Evolutionary conservation across 495 filamentous ascomycete species (phyloP).

Genomic region (Platismatia glauca): DNA sequence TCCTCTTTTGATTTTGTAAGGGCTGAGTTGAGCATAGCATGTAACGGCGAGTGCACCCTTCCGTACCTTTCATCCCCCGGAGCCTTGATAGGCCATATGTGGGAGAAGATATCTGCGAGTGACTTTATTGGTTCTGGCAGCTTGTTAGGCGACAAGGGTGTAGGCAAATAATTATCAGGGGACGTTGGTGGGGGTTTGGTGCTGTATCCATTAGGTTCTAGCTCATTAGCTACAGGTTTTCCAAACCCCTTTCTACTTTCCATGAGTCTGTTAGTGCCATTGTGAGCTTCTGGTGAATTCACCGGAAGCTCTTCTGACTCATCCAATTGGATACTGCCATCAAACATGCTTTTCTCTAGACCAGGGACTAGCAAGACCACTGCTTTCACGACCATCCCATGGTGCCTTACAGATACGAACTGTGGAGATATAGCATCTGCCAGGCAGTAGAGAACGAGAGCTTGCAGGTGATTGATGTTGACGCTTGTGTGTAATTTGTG

Average conservation of each 20-base stretch:
- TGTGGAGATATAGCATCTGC: slow-evolving; percentile 76
- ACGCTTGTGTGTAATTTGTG: slow-evolving; percentile 63
- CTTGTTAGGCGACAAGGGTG: slow-evolving; percentile 46
- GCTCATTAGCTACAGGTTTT: slow-evolving; percentile 15
- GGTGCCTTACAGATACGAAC: slow-evolving; percentile 76
- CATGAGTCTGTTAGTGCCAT: background rate
- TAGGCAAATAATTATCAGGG: slow-evolving; percentile 65
- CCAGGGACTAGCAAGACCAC: slow-evolving; percentile 94
- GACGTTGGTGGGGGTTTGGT: slow-evolving; percentile 23
- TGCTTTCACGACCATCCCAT: slow-evolving; percentile 66
- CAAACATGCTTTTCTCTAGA: slow-evolving; percentile 82
- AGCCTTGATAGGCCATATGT: slow-evolving; percentile 81
- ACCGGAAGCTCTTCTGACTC: slow-evolving; percentile 29
- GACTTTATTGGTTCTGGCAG: slow-evolving; percentile 57
- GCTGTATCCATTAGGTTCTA: slow-evolving; percentile 11
- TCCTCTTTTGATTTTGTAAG: slow-evolving; percentile 55
- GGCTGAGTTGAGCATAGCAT: slow-evolving; percentile 64
- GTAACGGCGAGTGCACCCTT: slow-evolving; percentile 74
- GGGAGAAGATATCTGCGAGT: slow-evolving; percentile 72
- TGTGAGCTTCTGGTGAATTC: background rate
- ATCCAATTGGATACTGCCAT: slow-evolving; percentile 50
- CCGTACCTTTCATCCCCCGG: slow-evolving; percentile 73
- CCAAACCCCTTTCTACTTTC: background rate
- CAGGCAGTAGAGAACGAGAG: slow-evolving; percentile 76
- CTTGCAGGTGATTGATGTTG: slow-evolving; percentile 70